Percentiles rank a stretch among this genome's conserved stretches.
Conservation (phyloP, 2,329 filamentous ascomycete genomes). For the Colletotrichum magnum region DNA sequence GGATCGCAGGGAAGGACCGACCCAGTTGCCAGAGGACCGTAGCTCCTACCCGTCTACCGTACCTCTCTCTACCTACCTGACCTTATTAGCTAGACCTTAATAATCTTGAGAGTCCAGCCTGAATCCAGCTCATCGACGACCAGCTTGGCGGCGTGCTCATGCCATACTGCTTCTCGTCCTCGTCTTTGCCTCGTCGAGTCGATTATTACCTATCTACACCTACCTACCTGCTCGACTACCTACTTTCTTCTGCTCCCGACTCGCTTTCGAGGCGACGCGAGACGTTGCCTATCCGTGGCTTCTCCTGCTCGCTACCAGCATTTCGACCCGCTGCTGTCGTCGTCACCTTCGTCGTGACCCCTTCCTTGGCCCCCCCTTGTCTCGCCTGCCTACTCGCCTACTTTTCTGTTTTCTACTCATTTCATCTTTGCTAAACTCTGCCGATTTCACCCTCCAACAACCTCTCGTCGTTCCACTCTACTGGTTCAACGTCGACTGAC, state of each 20-base stretch:
- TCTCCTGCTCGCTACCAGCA: neutral
- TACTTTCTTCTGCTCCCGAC: neutral
- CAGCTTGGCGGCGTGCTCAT: constrained; percentile 8
- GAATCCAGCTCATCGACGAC: neutral
- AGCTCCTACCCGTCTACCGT: constrained; percentile 1
- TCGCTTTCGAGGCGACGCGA: neutral
- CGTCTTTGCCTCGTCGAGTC: neutral
- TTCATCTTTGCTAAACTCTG: neutral
- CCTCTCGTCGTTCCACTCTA: no score
- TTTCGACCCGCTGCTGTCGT: neutral
- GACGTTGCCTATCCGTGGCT: constrained; percentile 19
- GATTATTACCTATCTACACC: no score
- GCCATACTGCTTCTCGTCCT: neutral
- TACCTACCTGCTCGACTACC: neutral
- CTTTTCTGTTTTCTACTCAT: neutral
- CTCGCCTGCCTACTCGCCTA: neutral
- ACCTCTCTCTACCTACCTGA: no score
- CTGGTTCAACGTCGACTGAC: neutral
- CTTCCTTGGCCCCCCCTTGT: constrained; percentile 2
- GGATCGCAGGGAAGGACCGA: no score
- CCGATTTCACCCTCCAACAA: neutral
- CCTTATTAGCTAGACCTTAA: constrained; percentile 22
- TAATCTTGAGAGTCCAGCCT: constrained; percentile 26
- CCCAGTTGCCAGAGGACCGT: neutral
- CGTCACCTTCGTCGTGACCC: neutral